Evolutionary conservation across 164 flowering plant genomes (phyloP), one percentile per base, ranked within the genome.

Genomic region (Hamamelis virginiana): DNA sequence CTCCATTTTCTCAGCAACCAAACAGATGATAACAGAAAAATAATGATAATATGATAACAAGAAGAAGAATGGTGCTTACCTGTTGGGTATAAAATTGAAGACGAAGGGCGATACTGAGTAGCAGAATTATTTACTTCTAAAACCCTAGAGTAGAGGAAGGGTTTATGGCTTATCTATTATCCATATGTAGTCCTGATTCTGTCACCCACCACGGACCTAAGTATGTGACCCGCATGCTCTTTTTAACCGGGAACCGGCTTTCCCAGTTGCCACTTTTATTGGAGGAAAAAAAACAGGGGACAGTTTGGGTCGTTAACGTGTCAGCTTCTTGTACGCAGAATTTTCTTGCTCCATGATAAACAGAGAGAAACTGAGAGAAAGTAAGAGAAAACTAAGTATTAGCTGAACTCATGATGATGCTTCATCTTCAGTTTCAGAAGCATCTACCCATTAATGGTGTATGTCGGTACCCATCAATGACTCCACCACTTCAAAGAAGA

Each of bases 261-360:
- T n/a, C n/a, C n/a, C n/a, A n/a, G n/a, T n/a, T n/a, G n/a, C n/a
- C n/a, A n/a, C n/a, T n/a, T n/a, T n/a, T n/a, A n/a, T n/a, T n/a
- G n/a, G n/a, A n/a, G n/a, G n/a, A n/a, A n/a, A n/a, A n/a, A n/a
- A n/a, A n/a, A n/a, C n/a, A n/a, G n/a, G n/a, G n/a, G n/a, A n/a
- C n/a, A n/a, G n/a, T n/a, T 67, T 48, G 57, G 59, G 64, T 26
- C 28, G 76, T 65, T 72, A 21, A 84, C 85, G 82, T 81, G 85
- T 80, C 74, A 23, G 43, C 43, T 65, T 71, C 55, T 72, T 33
- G 72, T 28, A 48, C 85, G 65, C 77, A 65, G 33, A 19, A 28
- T 33, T 25, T 23, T 47, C 38, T n/a, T 25, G 25, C 9, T 69
- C 15, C 18, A 55, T 58, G 59, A 61, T 57, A 47, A 28, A 25